Evolutionary conservation across 164 flowering plant species (phyloP), one percentile per base, ranked within the genome.

Genomic region (Umbilicus rupestris): DNA sequence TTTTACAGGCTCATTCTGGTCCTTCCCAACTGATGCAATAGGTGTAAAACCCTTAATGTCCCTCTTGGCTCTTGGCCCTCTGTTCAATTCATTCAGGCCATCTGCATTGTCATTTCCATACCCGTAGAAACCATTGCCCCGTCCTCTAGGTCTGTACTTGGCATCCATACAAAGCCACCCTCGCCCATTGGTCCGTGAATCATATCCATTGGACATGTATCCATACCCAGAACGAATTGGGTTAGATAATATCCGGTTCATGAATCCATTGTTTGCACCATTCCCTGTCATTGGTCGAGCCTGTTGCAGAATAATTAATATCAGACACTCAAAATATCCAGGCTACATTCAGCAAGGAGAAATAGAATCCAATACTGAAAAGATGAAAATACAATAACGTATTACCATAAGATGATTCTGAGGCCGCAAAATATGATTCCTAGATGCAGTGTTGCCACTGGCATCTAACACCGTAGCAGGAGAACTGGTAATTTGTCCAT

Each of bases 1-100:
- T 47, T 28, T 67, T 7, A 19, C 26, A 37, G 66, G 50, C 8
- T 62, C 35, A 30, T 66, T 75, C 69, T 87, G 87, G 15, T 80
- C 88, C 72, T 81, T 81, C 6, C 74, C 88, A 8, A 80, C 78
- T 46, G 81, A 59, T 7, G 81, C 68, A 22, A 75, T 68, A 2
- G 90, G 73, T 12, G 70, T 69, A 68, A 74, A 62, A 19, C 72
- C 84, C 69, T 80, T 82, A 46, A 73, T 81, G 62, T 77, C 81
- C 78, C 79, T 87, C 59, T 80, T 83, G 41, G 85, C 84, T 64
- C 97, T 79, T 1, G 97, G 97, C 11, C 97, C 97, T 73, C 81
- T 80, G 74, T 81, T 85, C 65, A 85, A 78, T 78, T 91, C 97
- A 71, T 79, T 88, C 60, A 85, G 45, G 44, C 82, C 78, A 73